Base-by-base conservation (phyloP, 345 rosid genomes). In the Rubroshorea leprosula region DNA sequence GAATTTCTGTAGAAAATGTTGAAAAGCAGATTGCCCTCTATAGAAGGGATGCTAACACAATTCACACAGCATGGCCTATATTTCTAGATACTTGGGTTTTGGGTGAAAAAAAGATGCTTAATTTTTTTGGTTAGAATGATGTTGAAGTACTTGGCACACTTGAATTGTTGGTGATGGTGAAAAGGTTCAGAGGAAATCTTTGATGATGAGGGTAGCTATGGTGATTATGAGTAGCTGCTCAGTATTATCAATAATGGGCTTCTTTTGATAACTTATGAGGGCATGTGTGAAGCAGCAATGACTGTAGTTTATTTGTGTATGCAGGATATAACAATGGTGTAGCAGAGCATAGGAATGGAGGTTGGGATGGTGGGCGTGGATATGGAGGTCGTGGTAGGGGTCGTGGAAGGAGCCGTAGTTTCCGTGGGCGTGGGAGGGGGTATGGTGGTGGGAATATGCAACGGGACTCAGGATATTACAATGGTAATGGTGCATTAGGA, bases 381-480 rank as follows among this genome's bases (percentile, higher is more conserved):
- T 67, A 66, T 55, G 68, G 74, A 60, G 64, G 75, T 29, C 71
- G 81, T 58, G 85, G 83, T 18, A 65, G 75, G 22, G 83, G 80
- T 31, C 69, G 85, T 64, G 83, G 77, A 27, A 69, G 81, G 62
- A 75, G 83, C 46, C 72, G 61, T 63, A 69, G 77, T 54, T 76
- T 73, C 64, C 62, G 73, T 21, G 87, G 80, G 51, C 72, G 49
- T 52, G 70, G 76, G 44, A 71, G 78, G 58, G 68, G 52, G 11
- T 69, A 53, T 63, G 56, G 51, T 67, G 71, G 61, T 46, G 54
- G 68, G 59, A 53, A 69, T 23, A 58, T 63, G 68, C 73, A 46
- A 27, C 38, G 25, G 21, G 62, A 60, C 4, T 47, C 54, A 1
- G 66, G 54, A 26, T 54, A 57, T 55, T 55, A 60, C 49, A 64